phyloP scores from a whole-genome alignment of 2,329 filamentous ascomycete genomes.

The Lasiodiplodia hormozganensis region DNA sequence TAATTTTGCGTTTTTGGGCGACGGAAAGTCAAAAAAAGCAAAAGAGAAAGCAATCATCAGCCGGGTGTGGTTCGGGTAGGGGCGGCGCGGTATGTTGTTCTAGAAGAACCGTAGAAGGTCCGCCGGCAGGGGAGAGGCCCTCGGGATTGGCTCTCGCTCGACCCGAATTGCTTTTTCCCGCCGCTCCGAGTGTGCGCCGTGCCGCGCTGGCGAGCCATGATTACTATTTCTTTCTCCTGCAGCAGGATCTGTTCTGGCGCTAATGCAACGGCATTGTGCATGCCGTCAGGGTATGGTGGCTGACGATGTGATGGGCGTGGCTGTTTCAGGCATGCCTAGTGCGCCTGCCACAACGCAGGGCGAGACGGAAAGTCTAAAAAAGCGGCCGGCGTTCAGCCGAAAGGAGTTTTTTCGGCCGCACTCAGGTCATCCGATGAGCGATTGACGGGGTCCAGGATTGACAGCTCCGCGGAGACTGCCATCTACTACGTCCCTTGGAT shows the following conservation, averaged over 20 bases:
- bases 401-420: background rate
- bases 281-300: background rate
- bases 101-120: background rate
- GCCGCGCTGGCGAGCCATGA: background rate
- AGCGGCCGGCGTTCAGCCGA: background rate
- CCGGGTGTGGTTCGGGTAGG: background rate
- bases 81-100: background rate
- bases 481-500: no score
- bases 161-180: background rate
- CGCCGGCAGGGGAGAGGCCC: background rate
- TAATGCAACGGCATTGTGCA: slow-evolving; percentile 1
- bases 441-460: no score
- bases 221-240: background rate
- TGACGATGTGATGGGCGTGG: background rate
- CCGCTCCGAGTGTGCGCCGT: slow-evolving; percentile 5
- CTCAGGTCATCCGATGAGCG: background rate
- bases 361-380: background rate
- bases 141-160: background rate
- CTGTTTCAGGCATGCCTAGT: background rate
- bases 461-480: no score
- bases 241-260: background rate
- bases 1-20: background rate
- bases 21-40: slow-evolving; percentile 1
- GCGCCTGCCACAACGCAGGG: background rate
- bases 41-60: background rate